Percentiles rank a stretch among this genome's conserved stretches.
phyloP scores from a whole-genome alignment of 306 rosid genomes.

The Cucumis cinereus region DNA sequence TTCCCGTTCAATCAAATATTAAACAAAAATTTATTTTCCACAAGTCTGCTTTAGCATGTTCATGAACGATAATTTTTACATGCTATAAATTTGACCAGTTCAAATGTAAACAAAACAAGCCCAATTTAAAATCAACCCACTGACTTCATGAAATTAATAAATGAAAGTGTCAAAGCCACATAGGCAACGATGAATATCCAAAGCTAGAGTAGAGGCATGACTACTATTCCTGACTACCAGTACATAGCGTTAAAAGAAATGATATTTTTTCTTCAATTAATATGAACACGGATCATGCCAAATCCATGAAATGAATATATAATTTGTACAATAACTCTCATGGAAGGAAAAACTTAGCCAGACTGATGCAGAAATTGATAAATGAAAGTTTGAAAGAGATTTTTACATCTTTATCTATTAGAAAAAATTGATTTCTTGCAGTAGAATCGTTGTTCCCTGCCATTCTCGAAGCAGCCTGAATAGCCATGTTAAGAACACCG shows the following conservation, averaged over 20 bases:
- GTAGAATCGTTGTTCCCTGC: conserved; percentile 45
- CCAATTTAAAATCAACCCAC: background rate
- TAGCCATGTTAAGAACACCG: conserved; percentile 79
- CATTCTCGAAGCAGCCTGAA: conserved; percentile 72
- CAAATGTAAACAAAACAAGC: background rate
- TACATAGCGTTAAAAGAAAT: background rate
- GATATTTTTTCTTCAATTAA: background rate
- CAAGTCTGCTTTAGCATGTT: background rate
- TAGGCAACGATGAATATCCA: background rate
- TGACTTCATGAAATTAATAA: background rate
- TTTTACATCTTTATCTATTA: conserved; percentile 81
- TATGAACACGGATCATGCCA: background rate
- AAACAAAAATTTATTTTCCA: background rate
- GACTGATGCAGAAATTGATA: background rate
- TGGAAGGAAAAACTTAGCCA: background rate
- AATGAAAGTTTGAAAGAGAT: conserved; percentile 7
- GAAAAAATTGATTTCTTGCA: conserved; percentile 57
- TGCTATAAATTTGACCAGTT: background rate
- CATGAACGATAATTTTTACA: background rate
- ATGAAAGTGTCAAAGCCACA: background rate
- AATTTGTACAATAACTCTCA: background rate
- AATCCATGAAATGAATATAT: background rate
- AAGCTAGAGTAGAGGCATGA: background rate
- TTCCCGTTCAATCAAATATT: background rate
- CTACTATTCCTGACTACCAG: background rate